These are phyloP conservation scores for Xenoacremonium recifei DNA, from an alignment of 2,329 filamentous ascomycete species.

Conservation along the genomic window DNA sequence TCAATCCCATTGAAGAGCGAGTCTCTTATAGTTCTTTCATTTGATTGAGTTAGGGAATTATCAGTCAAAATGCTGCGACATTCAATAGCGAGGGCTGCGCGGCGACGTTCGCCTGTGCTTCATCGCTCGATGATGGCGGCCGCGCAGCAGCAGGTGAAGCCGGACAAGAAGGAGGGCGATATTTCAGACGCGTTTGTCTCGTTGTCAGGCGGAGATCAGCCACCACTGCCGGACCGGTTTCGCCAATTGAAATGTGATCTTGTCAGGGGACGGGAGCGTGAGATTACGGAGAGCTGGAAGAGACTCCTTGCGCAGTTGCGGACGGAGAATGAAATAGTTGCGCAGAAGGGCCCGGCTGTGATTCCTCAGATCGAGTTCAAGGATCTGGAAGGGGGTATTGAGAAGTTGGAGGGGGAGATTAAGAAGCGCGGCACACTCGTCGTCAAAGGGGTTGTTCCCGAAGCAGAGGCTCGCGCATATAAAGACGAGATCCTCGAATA, in stretches of 20 bases:
- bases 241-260: conserved; percentile 55
- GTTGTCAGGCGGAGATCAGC: conserved; percentile 45
- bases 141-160: conserved; percentile 9
- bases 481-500: conserved; percentile 67
- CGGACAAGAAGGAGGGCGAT: conserved; percentile 54
- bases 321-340: conserved; percentile 48
- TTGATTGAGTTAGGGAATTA: no score
- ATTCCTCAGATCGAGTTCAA: conserved; percentile 53
- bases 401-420: conserved; percentile 46
- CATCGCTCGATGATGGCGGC: conserved; percentile 16
- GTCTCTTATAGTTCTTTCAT: no score
- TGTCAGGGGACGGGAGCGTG: conserved; percentile 46
- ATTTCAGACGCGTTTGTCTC: conserved; percentile 64
- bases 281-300: conserved; percentile 48
- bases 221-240: conserved; percentile 54
- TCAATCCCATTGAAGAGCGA: no score
- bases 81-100: conserved; percentile 13
- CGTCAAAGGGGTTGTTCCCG: conserved; percentile 63
- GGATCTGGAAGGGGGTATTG: conserved; percentile 39
- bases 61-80: conserved; percentile 19
- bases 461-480: conserved; percentile 60
- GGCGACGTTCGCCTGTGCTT: conserved; percentile 6
- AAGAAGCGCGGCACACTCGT: conserved; percentile 62
- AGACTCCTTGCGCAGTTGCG: conserved; percentile 44
- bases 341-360: conserved; percentile 41